Evolutionary conservation across 345 rosid genomes (phyloP).

Genomic region (Linum lewisii): DNA sequence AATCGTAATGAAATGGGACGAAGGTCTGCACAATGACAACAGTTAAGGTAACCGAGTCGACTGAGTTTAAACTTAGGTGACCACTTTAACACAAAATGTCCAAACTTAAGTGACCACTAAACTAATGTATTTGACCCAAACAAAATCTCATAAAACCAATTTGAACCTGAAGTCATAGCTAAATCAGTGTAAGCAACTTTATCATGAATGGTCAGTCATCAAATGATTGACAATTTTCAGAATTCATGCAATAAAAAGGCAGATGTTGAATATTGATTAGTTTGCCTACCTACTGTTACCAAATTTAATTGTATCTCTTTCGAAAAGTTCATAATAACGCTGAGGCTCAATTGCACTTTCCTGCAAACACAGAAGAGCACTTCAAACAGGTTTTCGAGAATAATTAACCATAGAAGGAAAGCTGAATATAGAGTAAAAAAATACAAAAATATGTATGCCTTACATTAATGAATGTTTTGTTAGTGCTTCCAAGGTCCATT

Average conservation of each 20-base stretch:
- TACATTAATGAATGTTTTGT: conserved; percentile 84
- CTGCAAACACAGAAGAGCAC: conserved; percentile 35
- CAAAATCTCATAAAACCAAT: too few relatives aligned
- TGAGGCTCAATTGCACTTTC: conserved; percentile 78
- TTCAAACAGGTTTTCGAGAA: conserved; percentile 8
- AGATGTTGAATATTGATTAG: conserved; percentile 2
- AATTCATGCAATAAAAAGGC: background rate
- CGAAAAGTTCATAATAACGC: conserved; percentile 84
- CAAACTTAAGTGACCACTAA: too few relatives aligned
- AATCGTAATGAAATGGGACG: too few relatives aligned
- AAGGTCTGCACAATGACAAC: too few relatives aligned
- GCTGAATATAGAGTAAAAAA: conserved; percentile 9
- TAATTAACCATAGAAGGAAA: background rate
- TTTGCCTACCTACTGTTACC: conserved; percentile 83
- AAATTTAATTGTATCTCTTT: conserved; percentile 88
- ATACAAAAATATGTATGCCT: conserved; percentile 21
- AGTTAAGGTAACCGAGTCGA: too few relatives aligned
- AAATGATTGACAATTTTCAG: too few relatives aligned
- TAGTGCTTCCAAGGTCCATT: conserved; percentile 98
- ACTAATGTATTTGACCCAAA: too few relatives aligned
- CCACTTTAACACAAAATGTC: too few relatives aligned
- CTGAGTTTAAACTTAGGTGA: too few relatives aligned
- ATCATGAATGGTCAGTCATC: too few relatives aligned
- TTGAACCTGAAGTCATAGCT: background rate
- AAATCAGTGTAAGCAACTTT: background rate